A percentile compares a stretch with the other conserved stretches of the same genome.
Evolutionary conservation across 2,329 filamentous ascomycete species (phyloP).

Genomic region (Ceratocystis cubensis): DNA sequence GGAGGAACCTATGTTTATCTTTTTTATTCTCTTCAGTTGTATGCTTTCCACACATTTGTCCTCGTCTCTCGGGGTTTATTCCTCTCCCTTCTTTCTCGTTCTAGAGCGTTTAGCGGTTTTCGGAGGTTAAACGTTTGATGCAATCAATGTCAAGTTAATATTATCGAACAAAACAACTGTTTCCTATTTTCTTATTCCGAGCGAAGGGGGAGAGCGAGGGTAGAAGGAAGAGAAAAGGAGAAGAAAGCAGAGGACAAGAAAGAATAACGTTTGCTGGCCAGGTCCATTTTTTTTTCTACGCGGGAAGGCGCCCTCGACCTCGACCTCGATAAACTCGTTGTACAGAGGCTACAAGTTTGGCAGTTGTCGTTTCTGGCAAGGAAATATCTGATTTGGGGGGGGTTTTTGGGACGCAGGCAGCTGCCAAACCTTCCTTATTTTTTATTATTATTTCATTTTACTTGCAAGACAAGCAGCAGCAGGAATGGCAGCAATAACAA

Average conservation of each 20-base stretch:
- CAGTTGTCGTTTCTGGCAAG: too few species aligned
- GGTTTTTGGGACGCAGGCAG: background rate
- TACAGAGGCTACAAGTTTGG: too few species aligned
- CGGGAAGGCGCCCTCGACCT: background rate
- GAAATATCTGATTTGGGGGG: too few species aligned
- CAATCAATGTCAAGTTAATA: background rate
- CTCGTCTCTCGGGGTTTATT: background rate
- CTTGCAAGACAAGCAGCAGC: too few species aligned
- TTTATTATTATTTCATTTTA: too few species aligned
- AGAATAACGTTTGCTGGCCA: background rate
- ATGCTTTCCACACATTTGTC: background rate
- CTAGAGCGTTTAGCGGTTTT: constrained; percentile 2
- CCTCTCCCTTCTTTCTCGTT: background rate
- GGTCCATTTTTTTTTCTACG: background rate
- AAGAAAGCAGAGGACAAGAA: background rate
- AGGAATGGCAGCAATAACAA: too few species aligned
- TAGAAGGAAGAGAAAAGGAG: background rate
- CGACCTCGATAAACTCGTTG: too few species aligned
- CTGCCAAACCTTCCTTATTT: background rate
- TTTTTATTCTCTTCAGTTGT: background rate
- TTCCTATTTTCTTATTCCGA: background rate
- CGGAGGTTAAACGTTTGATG: background rate
- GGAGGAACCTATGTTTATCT: background rate
- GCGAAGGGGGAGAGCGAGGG: background rate
- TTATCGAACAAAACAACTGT: background rate